Evolutionary conservation across 768 basidiomycete genomes (phyloP).

Genomic region (Boletales sp.): DNA sequence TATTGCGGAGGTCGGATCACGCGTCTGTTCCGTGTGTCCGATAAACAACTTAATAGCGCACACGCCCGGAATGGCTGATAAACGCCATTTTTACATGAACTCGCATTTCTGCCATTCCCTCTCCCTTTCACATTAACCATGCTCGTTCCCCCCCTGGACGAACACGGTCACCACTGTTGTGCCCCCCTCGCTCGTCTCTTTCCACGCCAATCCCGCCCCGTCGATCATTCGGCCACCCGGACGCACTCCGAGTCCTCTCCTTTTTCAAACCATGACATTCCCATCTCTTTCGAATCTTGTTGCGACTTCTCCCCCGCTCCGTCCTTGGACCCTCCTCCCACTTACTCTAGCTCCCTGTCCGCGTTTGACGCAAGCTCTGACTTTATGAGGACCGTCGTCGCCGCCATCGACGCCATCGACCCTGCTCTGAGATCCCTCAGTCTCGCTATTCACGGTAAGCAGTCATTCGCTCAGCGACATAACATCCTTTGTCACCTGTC

Average conservation of each 20-base stretch:
- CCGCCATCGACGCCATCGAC: conserved; percentile 48
- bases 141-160: conserved; percentile 22
- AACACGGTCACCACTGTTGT: conserved; percentile 19
- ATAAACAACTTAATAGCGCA: conserved; percentile 12
- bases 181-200: conserved; percentile 21
- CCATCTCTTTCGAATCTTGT: conserved; percentile 37
- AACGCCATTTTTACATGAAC: conserved; percentile 25
- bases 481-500: conserved; percentile 5
- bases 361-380: conserved; percentile 25
- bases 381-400: conserved; percentile 52
- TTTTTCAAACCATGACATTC: conserved; percentile 6
- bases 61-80: conserved; percentile 27
- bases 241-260: not conserved
- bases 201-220: not conserved
- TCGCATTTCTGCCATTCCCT: not conserved
- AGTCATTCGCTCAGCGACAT: not conserved
- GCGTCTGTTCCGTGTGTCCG: conserved; percentile 11
- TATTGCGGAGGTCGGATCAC: conserved; percentile 28
- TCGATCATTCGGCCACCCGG: conserved; percentile 7
- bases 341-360: conserved; percentile 33
- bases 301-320: conserved; percentile 41
- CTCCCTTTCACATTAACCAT: conserved; percentile 16
- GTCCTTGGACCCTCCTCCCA: conserved; percentile 36
- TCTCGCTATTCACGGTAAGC: conserved; percentile 66
- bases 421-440: conserved; percentile 59